These are phyloP conservation scores for Fusarium nanum DNA, from an alignment of 2,329 filamentous ascomycete genomes.

Conservation along the genomic window DNA sequence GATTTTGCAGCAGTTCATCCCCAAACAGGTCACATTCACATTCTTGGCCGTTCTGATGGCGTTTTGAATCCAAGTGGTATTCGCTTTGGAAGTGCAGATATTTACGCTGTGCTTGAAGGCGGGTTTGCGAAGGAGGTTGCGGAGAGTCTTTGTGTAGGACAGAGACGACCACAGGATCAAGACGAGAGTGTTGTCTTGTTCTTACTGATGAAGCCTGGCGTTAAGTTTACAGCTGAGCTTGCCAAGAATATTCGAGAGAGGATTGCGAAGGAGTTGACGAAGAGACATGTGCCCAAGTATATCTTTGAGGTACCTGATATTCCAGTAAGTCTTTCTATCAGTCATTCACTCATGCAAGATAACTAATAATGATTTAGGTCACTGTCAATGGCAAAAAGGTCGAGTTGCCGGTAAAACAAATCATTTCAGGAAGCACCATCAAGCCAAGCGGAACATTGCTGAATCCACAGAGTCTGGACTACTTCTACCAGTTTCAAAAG, in stretches of 20 bases:
- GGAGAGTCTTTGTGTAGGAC: conserved; percentile 84
- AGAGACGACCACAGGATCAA: conserved; percentile 69
- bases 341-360: too few relatives aligned
- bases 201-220: conserved; percentile 66
- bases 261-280: conserved; percentile 74
- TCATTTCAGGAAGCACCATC: conserved; percentile 79
- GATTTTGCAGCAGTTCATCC: conserved; percentile 82
- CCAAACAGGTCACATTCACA: conserved; percentile 70
- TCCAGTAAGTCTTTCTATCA: conserved; percentile 66
- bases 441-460: conserved; percentile 81
- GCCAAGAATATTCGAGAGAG: conserved; percentile 70
- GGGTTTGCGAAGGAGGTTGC: conserved; percentile 71
- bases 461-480: conserved; percentile 81
- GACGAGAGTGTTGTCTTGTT: conserved; percentile 69
- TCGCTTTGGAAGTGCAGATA: conserved; percentile 82
- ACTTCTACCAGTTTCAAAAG: conserved; percentile 77
- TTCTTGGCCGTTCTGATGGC: conserved; percentile 80
- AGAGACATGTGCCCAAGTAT: conserved; percentile 80
- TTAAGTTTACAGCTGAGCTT: conserved; percentile 64
- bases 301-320: conserved; percentile 85
- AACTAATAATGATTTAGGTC: conserved; percentile 59
- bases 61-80: conserved; percentile 84
- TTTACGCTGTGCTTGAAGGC: conserved; percentile 78
- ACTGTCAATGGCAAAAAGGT: conserved; percentile 90
- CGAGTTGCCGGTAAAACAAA: conserved; percentile 85